Evolutionary conservation across 2,329 filamentous ascomycete genomes (phyloP).

Genomic region (Lecanoromycetidae sp.): DNA sequence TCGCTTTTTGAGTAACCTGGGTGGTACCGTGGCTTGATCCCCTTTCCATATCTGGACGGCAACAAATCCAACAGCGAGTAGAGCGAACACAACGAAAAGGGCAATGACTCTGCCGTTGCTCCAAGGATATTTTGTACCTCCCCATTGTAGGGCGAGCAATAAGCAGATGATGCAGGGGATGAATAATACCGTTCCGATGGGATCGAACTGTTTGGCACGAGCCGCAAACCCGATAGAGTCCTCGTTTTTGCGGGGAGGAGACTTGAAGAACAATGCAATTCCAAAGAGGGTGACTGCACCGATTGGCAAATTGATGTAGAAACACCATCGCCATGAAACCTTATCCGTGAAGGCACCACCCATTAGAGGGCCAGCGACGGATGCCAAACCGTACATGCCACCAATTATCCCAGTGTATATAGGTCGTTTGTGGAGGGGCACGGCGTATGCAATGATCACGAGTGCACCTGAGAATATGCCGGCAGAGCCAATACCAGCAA

Average conservation of each 20-base stretch:
- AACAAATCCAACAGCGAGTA: conserved; percentile 34
- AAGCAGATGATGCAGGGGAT: conserved; percentile 20
- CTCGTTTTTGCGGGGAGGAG: conserved; percentile 18
- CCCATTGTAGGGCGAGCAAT: conserved; percentile 22
- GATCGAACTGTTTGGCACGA: conserved; percentile 19
- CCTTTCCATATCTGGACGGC: conserved; percentile 35
- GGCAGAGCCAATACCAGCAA: conserved; percentile 27
- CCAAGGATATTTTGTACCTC: conserved; percentile 20
- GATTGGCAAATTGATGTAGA: conserved; percentile 27
- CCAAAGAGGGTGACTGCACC: conserved; percentile 32
- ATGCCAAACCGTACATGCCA: conserved; percentile 22
- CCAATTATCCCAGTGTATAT: conserved; percentile 39
- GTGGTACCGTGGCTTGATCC: conserved; percentile 40
- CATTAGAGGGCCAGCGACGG: conserved; percentile 21
- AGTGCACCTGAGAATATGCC: conserved; percentile 27
- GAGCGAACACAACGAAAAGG: conserved; percentile 33
- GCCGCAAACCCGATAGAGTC: conserved; percentile 14
- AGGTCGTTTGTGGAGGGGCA: conserved; percentile 44
- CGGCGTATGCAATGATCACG: conserved; percentile 26
- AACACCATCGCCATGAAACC: conserved; percentile 26
- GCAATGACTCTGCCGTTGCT: conserved; percentile 25
- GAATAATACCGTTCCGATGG: conserved; percentile 19
- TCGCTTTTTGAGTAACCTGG: conserved; percentile 37
- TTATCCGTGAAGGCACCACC: conserved; percentile 35
- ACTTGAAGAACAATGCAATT: conserved; percentile 37